Conservation (phyloP, 306 rosid species). For the Casuarina glauca region DNA sequence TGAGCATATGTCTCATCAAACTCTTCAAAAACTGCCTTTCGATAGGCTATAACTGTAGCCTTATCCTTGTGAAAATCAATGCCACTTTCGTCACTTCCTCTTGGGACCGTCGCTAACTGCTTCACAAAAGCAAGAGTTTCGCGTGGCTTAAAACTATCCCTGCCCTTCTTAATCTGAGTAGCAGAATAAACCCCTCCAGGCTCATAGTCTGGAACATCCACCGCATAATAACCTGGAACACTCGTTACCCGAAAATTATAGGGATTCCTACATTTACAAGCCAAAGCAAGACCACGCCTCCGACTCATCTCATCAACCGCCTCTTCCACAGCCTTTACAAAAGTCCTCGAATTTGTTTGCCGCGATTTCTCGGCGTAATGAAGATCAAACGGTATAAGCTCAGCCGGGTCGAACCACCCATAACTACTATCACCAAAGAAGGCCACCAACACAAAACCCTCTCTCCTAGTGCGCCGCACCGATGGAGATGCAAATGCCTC, state of each 20-base stretch:
- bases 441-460: constrained; percentile 81
- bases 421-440: constrained; percentile 97
- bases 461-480: constrained; percentile 75
- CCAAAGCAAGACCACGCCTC: constrained; percentile 65
- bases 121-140: constrained; percentile 68
- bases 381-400: constrained; percentile 70
- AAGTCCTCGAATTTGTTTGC: constrained; percentile 60
- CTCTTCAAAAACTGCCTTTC: constrained; percentile 81
- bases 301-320: constrained; percentile 85
- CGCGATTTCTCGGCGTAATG: constrained; percentile 77
- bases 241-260: constrained; percentile 50
- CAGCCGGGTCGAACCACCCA: constrained; percentile 95
- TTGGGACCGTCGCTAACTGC: constrained; percentile 67
- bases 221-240: constrained; percentile 63
- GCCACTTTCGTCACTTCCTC: constrained; percentile 43
- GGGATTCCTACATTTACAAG: constrained; percentile 74
- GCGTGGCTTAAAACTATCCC: constrained; percentile 54
- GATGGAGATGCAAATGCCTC: constrained; percentile 68
- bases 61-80: constrained; percentile 57
- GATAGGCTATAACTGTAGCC: constrained; percentile 56
- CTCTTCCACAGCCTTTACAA: constrained; percentile 86
- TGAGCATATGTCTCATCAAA: constrained; percentile 93
- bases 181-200: constrained; percentile 70
- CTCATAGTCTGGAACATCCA: constrained; percentile 86
- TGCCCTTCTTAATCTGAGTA: constrained; percentile 59